These are phyloP conservation scores for Recurvomyces mirabilis DNA, from an alignment of 495 filamentous ascomycete species.

Conservation along the genomic window DNA sequence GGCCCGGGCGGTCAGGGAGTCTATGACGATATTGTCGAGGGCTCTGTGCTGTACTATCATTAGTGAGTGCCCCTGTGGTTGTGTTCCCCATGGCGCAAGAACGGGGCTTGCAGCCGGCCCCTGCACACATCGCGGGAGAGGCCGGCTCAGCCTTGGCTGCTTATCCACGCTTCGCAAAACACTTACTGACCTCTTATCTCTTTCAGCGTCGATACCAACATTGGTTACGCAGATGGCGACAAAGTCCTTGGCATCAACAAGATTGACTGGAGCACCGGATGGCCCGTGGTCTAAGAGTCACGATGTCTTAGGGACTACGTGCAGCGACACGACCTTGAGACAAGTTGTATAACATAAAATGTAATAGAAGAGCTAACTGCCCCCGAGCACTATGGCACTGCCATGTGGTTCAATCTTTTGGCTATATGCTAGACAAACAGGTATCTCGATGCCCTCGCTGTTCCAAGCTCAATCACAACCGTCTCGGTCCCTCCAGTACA, in stretches of 20 bases:
- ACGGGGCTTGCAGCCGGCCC: constrained; percentile 11
- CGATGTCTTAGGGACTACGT: too few species aligned
- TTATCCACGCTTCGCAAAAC: constrained; percentile 1
- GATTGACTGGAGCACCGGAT: constrained; percentile 53
- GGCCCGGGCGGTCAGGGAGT: constrained; percentile 60
- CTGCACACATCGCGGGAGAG: not conserved
- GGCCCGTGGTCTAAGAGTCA: constrained; percentile 43
- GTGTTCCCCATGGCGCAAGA: constrained; percentile 1
- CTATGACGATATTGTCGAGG: constrained; percentile 36
- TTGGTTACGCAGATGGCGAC: constrained; percentile 54
- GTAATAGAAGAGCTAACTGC: too few species aligned
- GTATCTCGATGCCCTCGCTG: too few species aligned
- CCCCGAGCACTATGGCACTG: too few species aligned
- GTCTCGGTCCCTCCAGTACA: too few species aligned
- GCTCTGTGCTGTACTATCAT: constrained; percentile 59
- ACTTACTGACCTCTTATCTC: not conserved
- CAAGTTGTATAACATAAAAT: too few species aligned
- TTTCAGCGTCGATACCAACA: constrained; percentile 40
- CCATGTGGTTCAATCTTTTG: too few species aligned
- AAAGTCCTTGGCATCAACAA: constrained; percentile 59
- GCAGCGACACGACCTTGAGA: too few species aligned
- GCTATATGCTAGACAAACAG: too few species aligned
- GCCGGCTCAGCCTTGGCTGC: too few species aligned
- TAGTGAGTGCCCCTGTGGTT: constrained; percentile 32
- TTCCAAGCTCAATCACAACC: too few species aligned